These are phyloP conservation scores for Globisporangium cylindrosporum DNA, from an alignment of 352 stramenopile species.

Conservation along the genomic window DNA sequence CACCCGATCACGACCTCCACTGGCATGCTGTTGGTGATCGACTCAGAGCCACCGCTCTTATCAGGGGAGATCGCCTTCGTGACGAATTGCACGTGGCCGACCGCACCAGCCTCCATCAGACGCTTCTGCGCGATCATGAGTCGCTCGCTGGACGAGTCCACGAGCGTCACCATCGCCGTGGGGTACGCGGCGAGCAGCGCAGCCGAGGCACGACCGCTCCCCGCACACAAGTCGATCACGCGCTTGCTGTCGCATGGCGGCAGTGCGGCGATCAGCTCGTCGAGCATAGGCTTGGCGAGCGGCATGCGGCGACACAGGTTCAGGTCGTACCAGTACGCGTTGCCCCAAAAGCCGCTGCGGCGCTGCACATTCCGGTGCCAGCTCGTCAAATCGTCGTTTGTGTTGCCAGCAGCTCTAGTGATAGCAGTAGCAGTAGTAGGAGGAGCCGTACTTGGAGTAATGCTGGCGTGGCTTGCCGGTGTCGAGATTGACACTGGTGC, in stretches of 20 bases:
- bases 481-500: not conserved
- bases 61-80: conserved; percentile 11
- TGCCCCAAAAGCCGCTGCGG: conserved; percentile 67
- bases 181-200: conserved; percentile 64
- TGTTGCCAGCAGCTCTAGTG: too few species aligned
- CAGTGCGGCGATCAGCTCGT: conserved; percentile 56
- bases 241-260: conserved; percentile 55
- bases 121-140: conserved; percentile 49
- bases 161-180: conserved; percentile 43
- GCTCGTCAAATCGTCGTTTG: conserved; percentile 16
- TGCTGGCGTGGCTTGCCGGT: not conserved
- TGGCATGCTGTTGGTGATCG: conserved; percentile 21
- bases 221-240: conserved; percentile 67
- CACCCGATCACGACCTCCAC: conserved; percentile 63
- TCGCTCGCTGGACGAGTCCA: conserved; percentile 57
- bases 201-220: conserved; percentile 52
- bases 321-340: conserved; percentile 79
- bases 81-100: conserved; percentile 28
- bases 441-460: not conserved
- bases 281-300: conserved; percentile 54
- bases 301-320: conserved; percentile 58
- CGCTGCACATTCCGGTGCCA: conserved; percentile 65
- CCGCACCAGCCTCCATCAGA: conserved; percentile 19
- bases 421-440: too few species aligned
- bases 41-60: conserved; percentile 17